Conservation (phyloP, 345 rosid genomes). For the Dimocarpus longan region DNA sequence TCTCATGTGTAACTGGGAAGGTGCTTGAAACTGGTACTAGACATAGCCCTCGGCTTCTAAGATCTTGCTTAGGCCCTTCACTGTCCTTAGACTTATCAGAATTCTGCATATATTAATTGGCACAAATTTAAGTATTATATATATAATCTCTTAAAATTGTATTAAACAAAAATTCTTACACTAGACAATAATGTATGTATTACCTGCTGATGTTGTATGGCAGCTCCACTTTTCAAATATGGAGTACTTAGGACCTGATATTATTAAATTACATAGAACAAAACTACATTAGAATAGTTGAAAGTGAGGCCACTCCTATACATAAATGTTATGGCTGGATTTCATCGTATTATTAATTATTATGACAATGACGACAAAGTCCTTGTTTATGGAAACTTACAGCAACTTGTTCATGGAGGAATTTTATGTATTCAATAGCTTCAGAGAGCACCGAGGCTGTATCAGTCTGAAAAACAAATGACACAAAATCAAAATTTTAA, state of each 20-base stretch:
- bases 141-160: too few relatives aligned
- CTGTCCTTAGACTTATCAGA: conserved; percentile 55
- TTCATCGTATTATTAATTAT: conserved; percentile 19
- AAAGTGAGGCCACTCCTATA: neutral
- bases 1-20: conserved; percentile 85
- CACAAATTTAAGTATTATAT: neutral
- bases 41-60: conserved; percentile 89
- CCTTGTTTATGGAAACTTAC: conserved; percentile 54
- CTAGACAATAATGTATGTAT: neutral
- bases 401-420: conserved; percentile 86
- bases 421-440: conserved; percentile 95
- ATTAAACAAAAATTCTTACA: too few relatives aligned
- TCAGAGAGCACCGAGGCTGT: conserved; percentile 99
- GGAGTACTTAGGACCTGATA: conserved; percentile 81
- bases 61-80: conserved; percentile 80
- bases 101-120: conserved; percentile 33
- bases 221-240: conserved; percentile 91
- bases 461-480: conserved; percentile 70
- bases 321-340: conserved; percentile 7
- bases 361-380: conserved; percentile 3
- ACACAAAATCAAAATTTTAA: neutral
- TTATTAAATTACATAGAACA: neutral
- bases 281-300: neutral
- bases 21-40: conserved; percentile 91
- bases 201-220: conserved; percentile 82